phyloP scores from a whole-genome alignment of 352 stramenopile species.

The Achlya hypogyna region DNA sequence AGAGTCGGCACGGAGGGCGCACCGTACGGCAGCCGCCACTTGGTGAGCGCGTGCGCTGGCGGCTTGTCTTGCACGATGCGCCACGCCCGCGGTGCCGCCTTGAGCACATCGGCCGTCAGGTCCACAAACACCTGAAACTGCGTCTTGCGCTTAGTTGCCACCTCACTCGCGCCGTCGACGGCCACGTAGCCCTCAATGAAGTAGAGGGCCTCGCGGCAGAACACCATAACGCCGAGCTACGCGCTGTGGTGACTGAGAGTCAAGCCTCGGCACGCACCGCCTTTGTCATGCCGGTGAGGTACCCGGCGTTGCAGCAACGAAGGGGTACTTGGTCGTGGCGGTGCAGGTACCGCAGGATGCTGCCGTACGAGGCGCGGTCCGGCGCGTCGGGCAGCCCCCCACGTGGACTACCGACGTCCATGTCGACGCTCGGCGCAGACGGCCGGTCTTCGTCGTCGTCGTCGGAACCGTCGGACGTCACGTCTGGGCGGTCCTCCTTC shows the following conservation, averaged over 20 bases:
- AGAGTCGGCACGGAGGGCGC: background rate
- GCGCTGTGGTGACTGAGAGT: background rate
- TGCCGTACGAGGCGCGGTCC: conserved; percentile 33
- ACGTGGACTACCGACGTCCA: background rate
- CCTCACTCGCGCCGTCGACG: background rate
- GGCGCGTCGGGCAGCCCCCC: background rate
- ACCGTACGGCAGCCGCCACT: conserved; percentile 13
- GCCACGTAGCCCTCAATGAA: conserved; percentile 52
- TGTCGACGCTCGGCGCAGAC: background rate
- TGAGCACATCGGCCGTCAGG: conserved; percentile 2
- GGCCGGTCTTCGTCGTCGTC: conserved; percentile 27
- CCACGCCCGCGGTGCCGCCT: background rate
- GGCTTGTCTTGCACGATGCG: background rate
- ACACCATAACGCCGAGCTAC: conserved; percentile 37
- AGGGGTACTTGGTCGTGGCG: conserved; percentile 55
- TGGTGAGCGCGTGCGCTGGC: background rate
- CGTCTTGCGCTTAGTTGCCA: background rate
- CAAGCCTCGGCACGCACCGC: conserved; percentile 12
- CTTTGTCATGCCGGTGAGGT: conserved; percentile 52
- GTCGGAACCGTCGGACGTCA: conserved; percentile 26
- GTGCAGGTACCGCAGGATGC: conserved; percentile 50
- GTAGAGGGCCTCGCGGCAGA: conserved; percentile 46
- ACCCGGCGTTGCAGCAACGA: conserved; percentile 43
- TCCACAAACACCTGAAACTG: background rate
- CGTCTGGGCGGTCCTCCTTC: background rate